These are phyloP conservation scores for Suillus subalutaceus DNA, from an alignment of 768 basidiomycete genomes.

Conservation along the genomic window DNA sequence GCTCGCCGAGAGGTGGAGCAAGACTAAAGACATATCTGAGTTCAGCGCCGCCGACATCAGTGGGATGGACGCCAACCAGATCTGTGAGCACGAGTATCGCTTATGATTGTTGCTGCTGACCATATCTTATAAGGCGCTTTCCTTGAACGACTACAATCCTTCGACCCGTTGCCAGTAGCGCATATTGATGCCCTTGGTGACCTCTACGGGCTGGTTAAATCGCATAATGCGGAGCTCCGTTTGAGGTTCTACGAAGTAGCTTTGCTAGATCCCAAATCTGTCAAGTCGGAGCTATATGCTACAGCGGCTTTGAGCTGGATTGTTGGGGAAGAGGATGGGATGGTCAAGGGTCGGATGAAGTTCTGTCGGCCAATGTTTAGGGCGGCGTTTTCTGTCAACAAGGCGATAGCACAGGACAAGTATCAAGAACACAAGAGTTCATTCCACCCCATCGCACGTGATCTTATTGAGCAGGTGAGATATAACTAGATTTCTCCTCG, in stretches of 20 bases:
- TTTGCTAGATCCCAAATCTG: conserved; percentile 49
- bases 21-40: conserved; percentile 41
- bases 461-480: conserved; percentile 73
- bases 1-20: conserved; percentile 77
- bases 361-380: conserved; percentile 76
- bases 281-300: conserved; percentile 55
- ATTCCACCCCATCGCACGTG: conserved; percentile 81
- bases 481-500: not conserved
- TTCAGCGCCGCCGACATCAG: conserved; percentile 67
- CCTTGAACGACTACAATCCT: conserved; percentile 76
- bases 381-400: conserved; percentile 55
- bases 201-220: conserved; percentile 47
- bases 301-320: conserved; percentile 66
- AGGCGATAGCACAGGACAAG: conserved; percentile 49
- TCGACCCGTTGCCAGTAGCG: conserved; percentile 56
- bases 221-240: conserved; percentile 77
- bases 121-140: conserved; percentile 63
- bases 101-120: not conserved
- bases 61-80: conserved; percentile 75
- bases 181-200: conserved; percentile 63
- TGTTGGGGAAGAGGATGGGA: conserved; percentile 55
- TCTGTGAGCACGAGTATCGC: conserved; percentile 45
- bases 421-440: conserved; percentile 50
- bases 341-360: conserved; percentile 82
- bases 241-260: conserved; percentile 78